Conservation (phyloP, 352 stramenopile genomes). For the Thraustochytrium sp. region DNA sequence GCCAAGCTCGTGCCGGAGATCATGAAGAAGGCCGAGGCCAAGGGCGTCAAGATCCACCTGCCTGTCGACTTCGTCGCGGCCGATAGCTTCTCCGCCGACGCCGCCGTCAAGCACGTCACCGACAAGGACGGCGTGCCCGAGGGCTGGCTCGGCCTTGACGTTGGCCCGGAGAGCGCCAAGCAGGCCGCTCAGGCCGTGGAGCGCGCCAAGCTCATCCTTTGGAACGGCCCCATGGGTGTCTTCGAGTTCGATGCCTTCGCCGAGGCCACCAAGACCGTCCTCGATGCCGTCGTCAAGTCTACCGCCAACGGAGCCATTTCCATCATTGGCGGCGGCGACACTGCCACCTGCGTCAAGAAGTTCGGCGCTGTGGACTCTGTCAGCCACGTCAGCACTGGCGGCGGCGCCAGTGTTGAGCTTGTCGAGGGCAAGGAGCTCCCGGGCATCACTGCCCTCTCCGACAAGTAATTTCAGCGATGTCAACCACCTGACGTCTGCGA, state of each 20-base stretch:
- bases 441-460: slow-evolving; percentile 88
- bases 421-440: slow-evolving; percentile 94
- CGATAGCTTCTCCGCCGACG: slow-evolving; percentile 92
- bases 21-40: slow-evolving; percentile 92
- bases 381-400: slow-evolving; percentile 88
- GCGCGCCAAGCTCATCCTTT: slow-evolving; percentile 90
- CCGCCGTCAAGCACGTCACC: slow-evolving; percentile 73
- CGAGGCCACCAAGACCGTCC: slow-evolving; percentile 53
- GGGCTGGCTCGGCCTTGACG: slow-evolving; percentile 96
- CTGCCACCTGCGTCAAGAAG: slow-evolving; percentile 72
- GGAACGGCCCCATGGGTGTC: slow-evolving; percentile 99
- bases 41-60: slow-evolving; percentile 94
- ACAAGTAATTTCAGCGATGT: too few species aligned
- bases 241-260: slow-evolving; percentile 98
- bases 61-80: slow-evolving; percentile 94
- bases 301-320: slow-evolving; percentile 84
- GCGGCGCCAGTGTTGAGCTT: slow-evolving; percentile 95
- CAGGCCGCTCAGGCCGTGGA: slow-evolving; percentile 67
- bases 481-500: too few species aligned
- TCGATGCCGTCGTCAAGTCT: slow-evolving; percentile 77
- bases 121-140: slow-evolving; percentile 84
- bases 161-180: slow-evolving; percentile 85
- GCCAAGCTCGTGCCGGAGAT: slow-evolving; percentile 79
- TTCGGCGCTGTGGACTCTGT: slow-evolving; percentile 68
- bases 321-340: slow-evolving; percentile 98